Evolutionary conservation across 768 basidiomycete genomes (phyloP).

Genomic region (Hericium erinaceus): DNA sequence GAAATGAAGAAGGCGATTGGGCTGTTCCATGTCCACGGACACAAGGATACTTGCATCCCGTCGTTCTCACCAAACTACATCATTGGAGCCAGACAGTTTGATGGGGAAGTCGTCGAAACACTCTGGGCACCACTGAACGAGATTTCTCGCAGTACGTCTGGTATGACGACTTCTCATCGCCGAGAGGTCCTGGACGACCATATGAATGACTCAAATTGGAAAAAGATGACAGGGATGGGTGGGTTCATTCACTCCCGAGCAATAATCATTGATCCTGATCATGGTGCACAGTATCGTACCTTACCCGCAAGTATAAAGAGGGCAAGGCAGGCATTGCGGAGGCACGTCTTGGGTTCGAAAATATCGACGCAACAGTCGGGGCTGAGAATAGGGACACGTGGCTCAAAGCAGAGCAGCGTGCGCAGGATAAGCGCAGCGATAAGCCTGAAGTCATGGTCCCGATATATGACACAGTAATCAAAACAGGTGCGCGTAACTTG

Average conservation of each 20-base stretch:
- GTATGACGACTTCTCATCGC: background rate
- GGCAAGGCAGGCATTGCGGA: background rate
- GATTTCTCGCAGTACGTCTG: background rate
- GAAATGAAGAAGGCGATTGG: background rate
- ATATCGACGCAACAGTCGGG: background rate
- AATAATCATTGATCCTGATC: background rate
- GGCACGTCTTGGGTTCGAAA: background rate
- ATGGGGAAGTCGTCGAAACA: constrained; percentile 2
- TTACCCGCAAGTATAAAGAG: background rate
- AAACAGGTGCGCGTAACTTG: background rate
- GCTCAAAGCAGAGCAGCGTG: background rate
- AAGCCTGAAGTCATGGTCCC: background rate
- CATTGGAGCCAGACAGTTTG: background rate
- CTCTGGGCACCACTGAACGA: constrained; percentile 3
- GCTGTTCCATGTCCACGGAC: constrained; percentile 4
- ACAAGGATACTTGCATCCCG: background rate
- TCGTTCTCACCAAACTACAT: constrained; percentile 1
- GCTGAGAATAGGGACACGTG: background rate
- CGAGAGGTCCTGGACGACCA: background rate
- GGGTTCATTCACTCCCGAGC: background rate
- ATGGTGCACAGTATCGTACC: background rate
- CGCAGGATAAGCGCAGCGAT: background rate
- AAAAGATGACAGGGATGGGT: background rate
- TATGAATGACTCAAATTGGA: constrained; percentile 3
- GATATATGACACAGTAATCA: background rate